Conservation (phyloP, 495 filamentous ascomycete species). For the Xylaria palmicola region DNA sequence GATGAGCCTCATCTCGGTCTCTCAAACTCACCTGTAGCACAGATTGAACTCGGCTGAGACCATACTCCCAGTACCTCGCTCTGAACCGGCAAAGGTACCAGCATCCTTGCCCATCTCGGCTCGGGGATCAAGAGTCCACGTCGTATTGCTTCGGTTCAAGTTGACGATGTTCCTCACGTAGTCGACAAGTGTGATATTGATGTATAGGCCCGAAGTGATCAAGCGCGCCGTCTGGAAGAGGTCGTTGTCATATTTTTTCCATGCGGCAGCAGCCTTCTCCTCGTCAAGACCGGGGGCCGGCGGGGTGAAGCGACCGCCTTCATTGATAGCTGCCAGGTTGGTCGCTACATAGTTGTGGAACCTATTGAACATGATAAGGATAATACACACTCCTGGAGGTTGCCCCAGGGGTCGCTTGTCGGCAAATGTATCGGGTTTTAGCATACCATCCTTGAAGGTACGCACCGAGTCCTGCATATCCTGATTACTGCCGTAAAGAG, state of each 20-base stretch:
- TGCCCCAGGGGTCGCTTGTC: conserved; percentile 77
- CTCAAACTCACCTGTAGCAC: conserved; percentile 31
- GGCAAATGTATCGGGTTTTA: conserved; percentile 81
- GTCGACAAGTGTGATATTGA: conserved; percentile 76
- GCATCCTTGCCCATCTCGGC: conserved; percentile 52
- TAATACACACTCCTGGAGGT: conserved; percentile 75
- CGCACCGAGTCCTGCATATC: conserved; percentile 72
- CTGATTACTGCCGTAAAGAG: conserved; percentile 81
- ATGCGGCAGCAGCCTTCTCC: conserved; percentile 53
- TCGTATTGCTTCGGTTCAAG: conserved; percentile 67
- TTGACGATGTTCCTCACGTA: conserved; percentile 82
- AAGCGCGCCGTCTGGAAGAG: conserved; percentile 79
- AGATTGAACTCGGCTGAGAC: conserved; percentile 71
- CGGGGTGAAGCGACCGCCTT: conserved; percentile 66
- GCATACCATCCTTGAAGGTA: conserved; percentile 75
- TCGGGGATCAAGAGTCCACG: conserved; percentile 77
- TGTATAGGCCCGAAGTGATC: conserved; percentile 74
- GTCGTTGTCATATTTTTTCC: conserved; percentile 72
- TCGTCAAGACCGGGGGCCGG: conserved; percentile 41
- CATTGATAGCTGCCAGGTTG: conserved; percentile 63
- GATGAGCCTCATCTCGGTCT: conserved; percentile 5
- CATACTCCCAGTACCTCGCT: conserved; percentile 65
- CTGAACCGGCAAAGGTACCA: conserved; percentile 43
- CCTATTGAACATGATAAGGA: conserved; percentile 68
- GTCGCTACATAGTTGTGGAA: conserved; percentile 80